Evolutionary conservation across 2,329 filamentous ascomycete species (phyloP), one percentile per base, ranked within the genome.

Genomic region (Monascus ruber): DNA sequence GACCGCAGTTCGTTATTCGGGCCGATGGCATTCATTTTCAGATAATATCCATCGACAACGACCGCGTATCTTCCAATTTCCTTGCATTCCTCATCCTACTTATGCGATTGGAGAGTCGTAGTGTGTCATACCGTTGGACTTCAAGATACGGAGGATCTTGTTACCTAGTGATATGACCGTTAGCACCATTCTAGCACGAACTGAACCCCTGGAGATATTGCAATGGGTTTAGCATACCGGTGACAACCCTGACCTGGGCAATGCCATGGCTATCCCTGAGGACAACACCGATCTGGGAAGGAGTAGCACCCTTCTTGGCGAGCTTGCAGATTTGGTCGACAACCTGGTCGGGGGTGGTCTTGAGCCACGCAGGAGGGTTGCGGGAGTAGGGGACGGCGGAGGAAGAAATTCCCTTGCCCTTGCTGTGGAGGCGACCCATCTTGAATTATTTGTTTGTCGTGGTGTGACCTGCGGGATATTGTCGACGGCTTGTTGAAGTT

Each of bases 101-200:
- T 45, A 47, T 29, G 41, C 35, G 39, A 50, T 44, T 32, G 44
- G 40, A 39, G 46, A 42, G 37, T 41, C 42, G 50, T 42, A 42
- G 55, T 48, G 42, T 52, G 49, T 65, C 75, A 71, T 96, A 96
- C 91, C 91, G 71, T 77, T 85, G 60, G 83, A 83, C 82, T 95
- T 96, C 60, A 98, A 80, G 74, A 98, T 96, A 71, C 91, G 84
- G 65, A 98, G 86, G 69, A 98, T 95, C 80, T 94, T 94, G 86
- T 98, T 98, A 74, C 91, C 89, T 88, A 56, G 53, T 46, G 26
- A 34, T 11, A 56, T 49, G 51, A 53, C 35, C 54, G 61, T 72
- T 57, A 74, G 66, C 52, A 52, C 47, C 47, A 25, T 27, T 33
- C 32, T 32, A 35, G 27, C 7, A 41, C 17, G 17, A 17, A 17